These are phyloP conservation scores for Pseudocercospora macadamiae DNA, from an alignment of 2,329 filamentous ascomycete genomes.

Conservation along the genomic window DNA sequence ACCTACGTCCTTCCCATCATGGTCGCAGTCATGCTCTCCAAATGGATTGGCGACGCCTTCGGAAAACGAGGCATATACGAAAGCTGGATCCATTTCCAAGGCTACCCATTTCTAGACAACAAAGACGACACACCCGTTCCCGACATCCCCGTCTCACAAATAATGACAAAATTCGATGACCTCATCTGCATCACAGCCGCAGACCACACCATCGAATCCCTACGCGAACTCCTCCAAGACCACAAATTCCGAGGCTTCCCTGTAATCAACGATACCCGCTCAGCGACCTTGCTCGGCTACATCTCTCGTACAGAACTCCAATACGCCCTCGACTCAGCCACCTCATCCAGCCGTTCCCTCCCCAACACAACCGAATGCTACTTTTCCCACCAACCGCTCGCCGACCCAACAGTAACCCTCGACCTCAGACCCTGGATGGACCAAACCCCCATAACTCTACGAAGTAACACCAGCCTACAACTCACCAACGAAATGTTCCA, in stretches of 20 bases:
- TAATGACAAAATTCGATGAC: constrained; percentile 93
- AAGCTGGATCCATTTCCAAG: constrained; percentile 94
- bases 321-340: constrained; percentile 73
- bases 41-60: constrained; percentile 97
- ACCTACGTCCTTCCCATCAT: constrained; percentile 98
- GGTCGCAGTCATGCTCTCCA: constrained; percentile 97
- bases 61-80: constrained; percentile 94
- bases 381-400: constrained; percentile 81
- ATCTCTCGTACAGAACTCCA: constrained; percentile 88
- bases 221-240: constrained; percentile 70
- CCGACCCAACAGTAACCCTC: constrained; percentile 74
- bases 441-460: constrained; percentile 91
- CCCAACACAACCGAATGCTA: constrained; percentile 75
- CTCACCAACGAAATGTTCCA: constrained; percentile 94
- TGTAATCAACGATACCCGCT: constrained; percentile 76
- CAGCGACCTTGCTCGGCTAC: constrained; percentile 84
- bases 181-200: constrained; percentile 84
- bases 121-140: constrained; percentile 76
- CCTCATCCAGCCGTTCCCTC: constrained; percentile 59
- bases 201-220: constrained; percentile 74
- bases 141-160: constrained; percentile 80
- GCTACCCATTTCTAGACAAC: constrained; percentile 94
- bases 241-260: constrained; percentile 90
- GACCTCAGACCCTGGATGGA: constrained; percentile 98
- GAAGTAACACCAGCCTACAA: constrained; percentile 73